These are phyloP conservation scores for Leptographium flavum DNA, from an alignment of 2,329 filamentous ascomycete species.

Conservation along the genomic window DNA sequence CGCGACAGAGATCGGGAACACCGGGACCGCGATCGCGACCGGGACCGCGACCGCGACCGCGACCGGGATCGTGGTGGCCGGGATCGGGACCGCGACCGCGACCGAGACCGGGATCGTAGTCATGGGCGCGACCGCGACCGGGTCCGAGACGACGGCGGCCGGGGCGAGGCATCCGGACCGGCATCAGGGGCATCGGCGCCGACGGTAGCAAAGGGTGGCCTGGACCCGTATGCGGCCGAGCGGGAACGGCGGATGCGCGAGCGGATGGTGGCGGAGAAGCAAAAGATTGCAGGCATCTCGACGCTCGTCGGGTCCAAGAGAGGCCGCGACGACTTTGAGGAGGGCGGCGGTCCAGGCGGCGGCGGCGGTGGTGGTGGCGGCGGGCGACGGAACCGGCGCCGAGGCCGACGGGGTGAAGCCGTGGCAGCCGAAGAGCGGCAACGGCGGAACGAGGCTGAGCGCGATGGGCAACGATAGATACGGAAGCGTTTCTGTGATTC, in stretches of 20 bases:
- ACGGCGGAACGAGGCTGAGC: constrained; percentile 43
- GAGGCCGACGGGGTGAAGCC: constrained; percentile 33
- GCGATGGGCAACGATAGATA: constrained; percentile 25
- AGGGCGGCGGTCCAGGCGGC: constrained; percentile 26
- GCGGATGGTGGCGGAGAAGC: constrained; percentile 52
- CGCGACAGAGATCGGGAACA: constrained; percentile 2
- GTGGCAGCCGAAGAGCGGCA: constrained; percentile 34
- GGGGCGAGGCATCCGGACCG: not conserved
- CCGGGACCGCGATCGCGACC: constrained; percentile 2
- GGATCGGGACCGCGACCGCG: constrained; percentile 1
- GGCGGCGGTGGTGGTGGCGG: constrained; percentile 31
- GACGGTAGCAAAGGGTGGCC: not conserved
- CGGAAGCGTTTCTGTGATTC: not conserved
- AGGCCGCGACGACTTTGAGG: constrained; percentile 32
- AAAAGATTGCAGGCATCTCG: constrained; percentile 37
- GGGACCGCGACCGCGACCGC: constrained; percentile 2
- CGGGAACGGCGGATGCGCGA: constrained; percentile 53
- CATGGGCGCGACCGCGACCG: constrained; percentile 1
- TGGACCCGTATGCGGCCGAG: constrained; percentile 54
- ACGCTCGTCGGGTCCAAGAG: constrained; percentile 35
- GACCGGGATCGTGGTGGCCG: constrained; percentile 1
- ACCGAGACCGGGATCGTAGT: not conserved
- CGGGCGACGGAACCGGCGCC: constrained; percentile 25
- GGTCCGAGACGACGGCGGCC: constrained; percentile 7
- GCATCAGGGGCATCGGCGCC: not conserved